Evolutionary conservation across 805 yeast species (phyloP).

Genomic region (Cyberlindnera galapagoensis): DNA sequence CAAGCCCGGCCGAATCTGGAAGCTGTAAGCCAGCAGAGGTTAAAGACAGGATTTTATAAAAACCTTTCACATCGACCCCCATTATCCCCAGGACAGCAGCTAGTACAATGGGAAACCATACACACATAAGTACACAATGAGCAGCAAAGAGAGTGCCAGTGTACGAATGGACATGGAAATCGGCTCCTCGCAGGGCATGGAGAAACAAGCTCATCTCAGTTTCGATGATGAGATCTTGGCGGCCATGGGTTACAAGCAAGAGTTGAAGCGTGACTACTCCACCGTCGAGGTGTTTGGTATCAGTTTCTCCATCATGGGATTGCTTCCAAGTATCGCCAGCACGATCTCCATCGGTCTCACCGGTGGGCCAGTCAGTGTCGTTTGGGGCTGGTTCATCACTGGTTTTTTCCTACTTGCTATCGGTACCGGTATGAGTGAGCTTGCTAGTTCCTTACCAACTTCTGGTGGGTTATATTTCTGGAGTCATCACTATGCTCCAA

Average conservation of each 20-base stretch:
- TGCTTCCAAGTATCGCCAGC: slow-evolving; percentile 54
- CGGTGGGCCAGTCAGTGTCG: slow-evolving; percentile 50
- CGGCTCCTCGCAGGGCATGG: no score
- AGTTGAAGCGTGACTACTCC: slow-evolving; percentile 49
- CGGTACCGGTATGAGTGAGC: slow-evolving; percentile 53
- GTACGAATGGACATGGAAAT: no score
- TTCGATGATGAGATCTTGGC: slow-evolving; percentile 14
- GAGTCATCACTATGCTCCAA: slow-evolving; percentile 58
- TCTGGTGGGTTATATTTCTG: slow-evolving; percentile 65
- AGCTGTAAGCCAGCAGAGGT: no score
- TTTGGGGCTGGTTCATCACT: slow-evolving; percentile 67
- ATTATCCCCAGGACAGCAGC: no score
- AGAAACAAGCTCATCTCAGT: slow-evolving; percentile 4
- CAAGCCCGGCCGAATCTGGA: no score
- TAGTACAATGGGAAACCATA: no score
- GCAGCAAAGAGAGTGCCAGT: no score
- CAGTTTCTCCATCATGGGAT: slow-evolving; percentile 61
- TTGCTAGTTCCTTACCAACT: slow-evolving; percentile 62
- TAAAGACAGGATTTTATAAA: no score
- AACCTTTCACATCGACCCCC: no score
- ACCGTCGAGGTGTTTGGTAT: slow-evolving; percentile 59
- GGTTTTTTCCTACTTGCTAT: slow-evolving; percentile 45
- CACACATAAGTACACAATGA: no score
- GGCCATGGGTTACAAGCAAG: slow-evolving; percentile 58
- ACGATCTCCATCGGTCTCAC: slow-evolving; percentile 40